Percentiles rank a stretch among this genome's conserved stretches.
Conservation (phyloP, 495 filamentous ascomycete genomes). For the Hypoxylon subgilvum region DNA sequence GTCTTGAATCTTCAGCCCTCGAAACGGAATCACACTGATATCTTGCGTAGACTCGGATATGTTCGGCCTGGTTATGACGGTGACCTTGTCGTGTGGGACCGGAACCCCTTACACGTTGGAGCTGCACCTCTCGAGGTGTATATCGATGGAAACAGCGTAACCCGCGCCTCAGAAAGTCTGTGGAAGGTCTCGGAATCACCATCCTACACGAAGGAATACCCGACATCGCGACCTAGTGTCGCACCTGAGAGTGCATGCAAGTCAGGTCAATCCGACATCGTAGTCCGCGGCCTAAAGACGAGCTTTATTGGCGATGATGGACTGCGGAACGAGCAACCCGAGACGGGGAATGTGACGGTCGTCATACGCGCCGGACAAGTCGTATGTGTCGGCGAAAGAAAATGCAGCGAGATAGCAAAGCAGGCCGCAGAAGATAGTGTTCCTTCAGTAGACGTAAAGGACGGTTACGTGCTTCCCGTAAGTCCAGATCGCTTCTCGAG, state of each 20-base stretch:
- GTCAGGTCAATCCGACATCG: slow-evolving; percentile 20
- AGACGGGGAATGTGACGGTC: slow-evolving; percentile 41
- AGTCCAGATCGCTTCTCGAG: not conserved
- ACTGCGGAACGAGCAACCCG: slow-evolving; percentile 11
- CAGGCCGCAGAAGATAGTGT: slow-evolving; percentile 13
- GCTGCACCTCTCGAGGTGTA: slow-evolving; percentile 61
- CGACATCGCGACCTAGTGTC: slow-evolving; percentile 36
- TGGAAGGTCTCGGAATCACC: slow-evolving; percentile 14
- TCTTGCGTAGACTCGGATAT: slow-evolving; percentile 49
- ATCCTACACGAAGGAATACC: slow-evolving; percentile 16
- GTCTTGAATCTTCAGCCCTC: not conserved
- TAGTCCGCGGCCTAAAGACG: slow-evolving; percentile 15
- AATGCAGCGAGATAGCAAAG: slow-evolving; percentile 12
- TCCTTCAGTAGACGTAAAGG: slow-evolving; percentile 43
- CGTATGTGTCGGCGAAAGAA: slow-evolving; percentile 44
- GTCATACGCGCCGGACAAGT: slow-evolving; percentile 48
- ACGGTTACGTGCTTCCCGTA: slow-evolving; percentile 54
- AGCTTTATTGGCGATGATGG: slow-evolving; percentile 20
- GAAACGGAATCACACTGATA: slow-evolving; percentile 28
- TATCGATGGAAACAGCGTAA: slow-evolving; percentile 52
- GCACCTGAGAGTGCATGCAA: slow-evolving; percentile 7
- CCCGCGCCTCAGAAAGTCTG: slow-evolving; percentile 17
- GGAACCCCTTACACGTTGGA: slow-evolving; percentile 57
- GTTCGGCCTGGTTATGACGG: slow-evolving; percentile 58
- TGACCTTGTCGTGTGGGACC: slow-evolving; percentile 63